Base-by-base conservation (phyloP, 75 land plant species). In the Pseudotsuga menziesii region DNA sequence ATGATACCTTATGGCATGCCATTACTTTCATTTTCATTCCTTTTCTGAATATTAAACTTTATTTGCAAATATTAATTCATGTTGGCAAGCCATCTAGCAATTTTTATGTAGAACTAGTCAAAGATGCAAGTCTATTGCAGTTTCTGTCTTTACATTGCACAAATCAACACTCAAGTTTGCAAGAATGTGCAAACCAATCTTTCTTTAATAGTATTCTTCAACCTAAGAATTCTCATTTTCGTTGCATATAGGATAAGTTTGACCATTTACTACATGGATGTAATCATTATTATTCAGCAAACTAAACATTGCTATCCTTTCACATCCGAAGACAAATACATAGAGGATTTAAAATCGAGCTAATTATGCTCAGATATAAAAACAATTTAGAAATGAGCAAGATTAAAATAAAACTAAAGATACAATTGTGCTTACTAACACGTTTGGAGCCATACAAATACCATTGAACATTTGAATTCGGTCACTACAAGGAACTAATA, bases 121-220 rank as follows among this genome's bases (percentile, higher is more conserved):
- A 83, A 27, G 80, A 74, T 79, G 63, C 1, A 52, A 79, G 39
- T 87, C 89, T 75, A 87, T 84, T 9, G 75, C 74, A 58, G 86
- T 86, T n/a, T 82, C 82, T 29, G 81, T 87, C 75, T 82, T 87
- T 29, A 87, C 86, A 80, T 80, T 82, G 75, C 41, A 29, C 7
- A 87, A 86, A 71, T 84, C 84, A 36, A 67, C 73, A 55, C 86
- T 77, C 26, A 87, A 72, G 27, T 82, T 72, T 19, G 89, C 80
- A 62, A 87, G 86, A 72, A 80, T 78, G 44, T 87, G 80, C 17
- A 84, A 82, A 62, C 89, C n/a, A 84, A 55, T 76, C 58, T 57
- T 82, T 58, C 75, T 76, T 22, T 52, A 36, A 72, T 82, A 73
- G 41, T 77, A 82, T 25, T 59, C 63, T 22, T 61, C 19, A 54